These are phyloP conservation scores for Pelagophyceae sp. DNA, from an alignment of 352 stramenopile species.

Conservation along the genomic window DNA sequence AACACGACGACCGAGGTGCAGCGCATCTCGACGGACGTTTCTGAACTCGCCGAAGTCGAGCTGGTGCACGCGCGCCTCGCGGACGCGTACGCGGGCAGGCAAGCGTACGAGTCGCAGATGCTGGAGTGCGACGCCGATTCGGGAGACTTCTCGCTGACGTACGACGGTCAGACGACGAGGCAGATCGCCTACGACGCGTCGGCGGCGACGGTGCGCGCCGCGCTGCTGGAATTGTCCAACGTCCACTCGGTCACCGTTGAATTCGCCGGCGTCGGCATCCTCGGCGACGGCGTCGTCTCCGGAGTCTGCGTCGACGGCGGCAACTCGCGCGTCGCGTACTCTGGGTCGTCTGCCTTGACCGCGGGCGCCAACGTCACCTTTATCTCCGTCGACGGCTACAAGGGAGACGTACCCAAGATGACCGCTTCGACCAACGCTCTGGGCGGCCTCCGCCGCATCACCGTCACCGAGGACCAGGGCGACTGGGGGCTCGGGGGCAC, in stretches of 20 bases:
- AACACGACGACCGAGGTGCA: slow-evolving; percentile 48
- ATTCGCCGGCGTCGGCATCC: slow-evolving; percentile 42
- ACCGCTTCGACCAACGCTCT: slow-evolving; percentile 66
- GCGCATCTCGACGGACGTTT: slow-evolving; percentile 54
- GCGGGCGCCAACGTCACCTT: slow-evolving; percentile 68
- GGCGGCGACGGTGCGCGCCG: slow-evolving; percentile 59
- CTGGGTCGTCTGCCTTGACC: slow-evolving; percentile 48
- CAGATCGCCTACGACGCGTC: slow-evolving; percentile 70
- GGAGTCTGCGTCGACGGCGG: slow-evolving; percentile 35
- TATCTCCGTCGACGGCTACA: slow-evolving; percentile 53
- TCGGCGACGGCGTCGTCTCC: slow-evolving; percentile 17
- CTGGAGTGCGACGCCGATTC: slow-evolving; percentile 78
- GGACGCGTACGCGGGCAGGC: slow-evolving; percentile 58
- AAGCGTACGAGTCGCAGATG: slow-evolving; percentile 66
- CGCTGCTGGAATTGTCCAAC: slow-evolving; percentile 71
- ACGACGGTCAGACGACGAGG: slow-evolving; percentile 71
- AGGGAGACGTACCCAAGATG: slow-evolving; percentile 75
- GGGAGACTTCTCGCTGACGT: slow-evolving; percentile 68
- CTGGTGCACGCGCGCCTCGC: slow-evolving; percentile 56
- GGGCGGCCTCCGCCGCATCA: slow-evolving; percentile 71
- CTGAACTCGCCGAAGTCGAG: slow-evolving; percentile 70
- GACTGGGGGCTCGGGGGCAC: slow-evolving; percentile 73
- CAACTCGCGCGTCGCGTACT: slow-evolving; percentile 51
- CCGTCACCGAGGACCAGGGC: slow-evolving; percentile 61
- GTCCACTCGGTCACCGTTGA: slow-evolving; percentile 70